Evolutionary conservation across 2,329 filamentous ascomycete genomes (phyloP).

Genomic region (Sclerotinia spermophila): DNA sequence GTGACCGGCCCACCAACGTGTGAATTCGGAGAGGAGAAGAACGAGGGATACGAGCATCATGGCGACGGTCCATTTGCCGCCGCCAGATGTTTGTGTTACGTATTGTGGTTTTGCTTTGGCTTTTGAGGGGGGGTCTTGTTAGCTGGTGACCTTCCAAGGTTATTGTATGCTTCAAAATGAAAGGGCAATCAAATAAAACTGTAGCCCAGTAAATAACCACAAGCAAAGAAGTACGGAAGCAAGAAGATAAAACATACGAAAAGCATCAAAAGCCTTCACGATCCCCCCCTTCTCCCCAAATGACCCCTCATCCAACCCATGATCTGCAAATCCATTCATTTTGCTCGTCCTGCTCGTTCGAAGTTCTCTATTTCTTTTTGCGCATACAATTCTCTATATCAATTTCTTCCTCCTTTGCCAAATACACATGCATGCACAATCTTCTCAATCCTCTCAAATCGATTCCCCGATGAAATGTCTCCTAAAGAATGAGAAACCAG

Average conservation of each 20-base stretch:
- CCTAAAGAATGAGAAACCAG: not conserved
- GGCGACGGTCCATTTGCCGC: slow-evolving; percentile 88
- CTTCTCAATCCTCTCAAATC: not conserved
- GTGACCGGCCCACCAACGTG: slow-evolving; percentile 77
- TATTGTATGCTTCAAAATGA: not conserved
- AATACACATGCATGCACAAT: not conserved
- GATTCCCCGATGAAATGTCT: not conserved
- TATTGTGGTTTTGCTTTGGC: slow-evolving; percentile 96
- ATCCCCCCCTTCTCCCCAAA: slow-evolving; percentile 72
- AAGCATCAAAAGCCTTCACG: slow-evolving; percentile 91
- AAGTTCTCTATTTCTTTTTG: not conserved
- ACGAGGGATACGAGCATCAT: slow-evolving; percentile 71
- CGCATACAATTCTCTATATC: not conserved
- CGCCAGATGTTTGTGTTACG: slow-evolving; percentile 75
- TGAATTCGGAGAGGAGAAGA: slow-evolving; percentile 74
- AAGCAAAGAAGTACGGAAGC: not conserved
- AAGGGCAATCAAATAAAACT: not conserved
- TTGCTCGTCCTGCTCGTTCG: not conserved
- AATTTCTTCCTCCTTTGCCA: not conserved
- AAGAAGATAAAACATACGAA: slow-evolving; percentile 62
- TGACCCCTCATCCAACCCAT: slow-evolving; percentile 69
- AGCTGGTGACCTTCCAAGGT: not conserved
- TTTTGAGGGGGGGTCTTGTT: slow-evolving; percentile 39
- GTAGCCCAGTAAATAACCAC: not conserved
- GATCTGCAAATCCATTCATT: slow-evolving; percentile 74